A percentile compares a stretch with the other conserved stretches of the same genome.
Evolutionary conservation across 805 yeast species (phyloP).

Genomic region (Maudiozyma bulderi): DNA sequence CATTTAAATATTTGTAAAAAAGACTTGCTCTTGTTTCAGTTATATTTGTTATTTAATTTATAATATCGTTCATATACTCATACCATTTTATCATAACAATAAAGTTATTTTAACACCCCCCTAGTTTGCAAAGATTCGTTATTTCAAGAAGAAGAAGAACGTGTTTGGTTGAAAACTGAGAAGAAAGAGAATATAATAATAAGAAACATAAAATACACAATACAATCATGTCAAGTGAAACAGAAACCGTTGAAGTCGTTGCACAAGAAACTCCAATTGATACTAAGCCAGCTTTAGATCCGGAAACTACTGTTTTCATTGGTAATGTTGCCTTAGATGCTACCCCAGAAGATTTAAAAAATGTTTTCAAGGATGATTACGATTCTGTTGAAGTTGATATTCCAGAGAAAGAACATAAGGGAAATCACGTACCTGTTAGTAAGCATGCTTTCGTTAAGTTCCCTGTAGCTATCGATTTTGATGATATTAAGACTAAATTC

Average conservation of each 20-base stretch:
- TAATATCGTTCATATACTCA: too few species aligned
- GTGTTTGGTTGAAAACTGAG: background rate
- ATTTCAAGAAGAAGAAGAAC: too few species aligned
- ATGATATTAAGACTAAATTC: constrained; percentile 22
- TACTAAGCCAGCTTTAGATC: constrained; percentile 15
- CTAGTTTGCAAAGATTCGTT: too few species aligned
- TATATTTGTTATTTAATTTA: too few species aligned
- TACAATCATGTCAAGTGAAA: constrained; percentile 12
- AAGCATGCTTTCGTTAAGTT: constrained; percentile 28
- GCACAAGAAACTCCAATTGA: background rate
- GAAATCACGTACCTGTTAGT: constrained; percentile 19
- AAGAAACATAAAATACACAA: background rate
- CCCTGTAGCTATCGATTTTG: constrained; percentile 24
- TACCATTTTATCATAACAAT: too few species aligned
- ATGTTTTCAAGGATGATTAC: constrained; percentile 20
- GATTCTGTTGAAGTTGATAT: constrained; percentile 25
- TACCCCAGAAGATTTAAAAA: constrained; percentile 21
- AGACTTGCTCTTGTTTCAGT: too few species aligned
- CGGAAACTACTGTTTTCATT: constrained; percentile 27
- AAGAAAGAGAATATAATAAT: background rate
- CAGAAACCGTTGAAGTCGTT: constrained; percentile 9
- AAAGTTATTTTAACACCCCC: too few species aligned
- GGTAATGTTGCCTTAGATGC: constrained; percentile 26
- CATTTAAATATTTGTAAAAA: too few species aligned
- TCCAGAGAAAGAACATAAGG: constrained; percentile 17